Percentiles rank a stretch among this genome's conserved stretches.
These are phyloP conservation scores for Tricholomella constricta DNA, from an alignment of 768 basidiomycete species.

Conservation along the genomic window DNA sequence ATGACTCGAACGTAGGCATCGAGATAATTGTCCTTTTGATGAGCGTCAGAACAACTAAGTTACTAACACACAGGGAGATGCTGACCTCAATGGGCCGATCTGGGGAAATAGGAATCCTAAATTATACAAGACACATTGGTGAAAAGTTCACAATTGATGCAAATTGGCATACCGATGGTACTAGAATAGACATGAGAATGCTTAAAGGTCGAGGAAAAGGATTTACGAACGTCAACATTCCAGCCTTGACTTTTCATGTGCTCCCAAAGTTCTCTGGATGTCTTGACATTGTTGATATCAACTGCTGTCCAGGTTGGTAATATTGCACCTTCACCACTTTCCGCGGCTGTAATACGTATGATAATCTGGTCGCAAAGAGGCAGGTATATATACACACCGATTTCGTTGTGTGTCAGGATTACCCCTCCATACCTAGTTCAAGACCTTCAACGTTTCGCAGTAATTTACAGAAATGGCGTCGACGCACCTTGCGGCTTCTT, in stretches of 20 bases:
- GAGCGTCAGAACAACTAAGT: not conserved
- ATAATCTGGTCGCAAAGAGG: not conserved
- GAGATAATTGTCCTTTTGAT: slow-evolving; percentile 82
- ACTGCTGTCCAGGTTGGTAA: slow-evolving; percentile 94
- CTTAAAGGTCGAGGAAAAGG: slow-evolving; percentile 1
- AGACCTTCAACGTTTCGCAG: slow-evolving; percentile 4
- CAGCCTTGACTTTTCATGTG: slow-evolving; percentile 79
- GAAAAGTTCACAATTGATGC: not conserved
- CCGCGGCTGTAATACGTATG: slow-evolving; percentile 38
- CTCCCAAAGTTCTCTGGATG: slow-evolving; percentile 85
- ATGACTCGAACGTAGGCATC: slow-evolving; percentile 90
- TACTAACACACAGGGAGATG: not conserved
- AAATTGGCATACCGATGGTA: slow-evolving; percentile 65
- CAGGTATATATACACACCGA: slow-evolving; percentile 49
- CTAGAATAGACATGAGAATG: slow-evolving; percentile 30
- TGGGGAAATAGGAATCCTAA: slow-evolving; percentile 91
- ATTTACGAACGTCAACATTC: slow-evolving; percentile 77
- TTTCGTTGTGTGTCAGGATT: slow-evolving; percentile 91
- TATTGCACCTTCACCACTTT: slow-evolving; percentile 76
- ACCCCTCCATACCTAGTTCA: slow-evolving; percentile 78
- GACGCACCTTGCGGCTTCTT: slow-evolving; percentile 71
- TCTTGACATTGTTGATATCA: slow-evolving; percentile 70
- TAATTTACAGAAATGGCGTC: not conserved
- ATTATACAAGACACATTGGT: not conserved
- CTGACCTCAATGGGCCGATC: slow-evolving; percentile 85